A percentile compares a stretch with the other conserved stretches of the same genome.
Conservation (phyloP, 1,284 basidiomycete genomes). For the Retiboletus flavoniger region DNA sequence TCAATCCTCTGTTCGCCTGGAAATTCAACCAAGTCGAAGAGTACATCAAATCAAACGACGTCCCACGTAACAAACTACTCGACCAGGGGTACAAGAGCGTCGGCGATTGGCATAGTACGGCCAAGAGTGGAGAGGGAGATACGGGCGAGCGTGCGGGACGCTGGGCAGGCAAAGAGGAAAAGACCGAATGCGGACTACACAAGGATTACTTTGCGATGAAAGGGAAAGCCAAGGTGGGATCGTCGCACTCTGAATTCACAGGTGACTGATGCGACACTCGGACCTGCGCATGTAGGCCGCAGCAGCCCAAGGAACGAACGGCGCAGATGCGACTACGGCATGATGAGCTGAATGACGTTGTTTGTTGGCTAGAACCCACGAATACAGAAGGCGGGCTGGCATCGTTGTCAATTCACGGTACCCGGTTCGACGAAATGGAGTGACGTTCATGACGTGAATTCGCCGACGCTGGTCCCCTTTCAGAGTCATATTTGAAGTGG, state of each 20-base stretch:
- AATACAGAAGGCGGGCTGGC: not conserved
- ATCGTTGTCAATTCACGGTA: not conserved
- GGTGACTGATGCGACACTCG: not conserved
- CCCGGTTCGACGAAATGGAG: not conserved
- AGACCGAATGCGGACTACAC: conserved; percentile 96
- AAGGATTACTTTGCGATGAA: conserved; percentile 80
- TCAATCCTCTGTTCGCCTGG: conserved; percentile 95
- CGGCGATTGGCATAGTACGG: conserved; percentile 97
- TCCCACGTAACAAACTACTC: conserved; percentile 88
- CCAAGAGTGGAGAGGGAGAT: conserved; percentile 68
- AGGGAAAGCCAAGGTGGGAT: conserved; percentile 41
- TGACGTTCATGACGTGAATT: not conserved
- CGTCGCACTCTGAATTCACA: not conserved
- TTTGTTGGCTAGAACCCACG: not conserved
- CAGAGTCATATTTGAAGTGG: not conserved
- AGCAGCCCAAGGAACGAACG: not conserved
- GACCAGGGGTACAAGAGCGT: conserved; percentile 92
- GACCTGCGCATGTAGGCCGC: not conserved
- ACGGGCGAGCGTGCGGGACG: conserved; percentile 83
- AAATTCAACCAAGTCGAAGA: conserved; percentile 82
- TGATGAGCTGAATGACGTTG: not conserved
- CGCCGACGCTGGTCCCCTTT: not conserved
- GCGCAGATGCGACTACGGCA: not conserved
- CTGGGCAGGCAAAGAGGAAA: conserved; percentile 85
- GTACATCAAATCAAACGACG: conserved; percentile 81